These are phyloP conservation scores for Globisporangium nagaii DNA, from an alignment of 352 stramenopile genomes.

Conservation along the genomic window DNA sequence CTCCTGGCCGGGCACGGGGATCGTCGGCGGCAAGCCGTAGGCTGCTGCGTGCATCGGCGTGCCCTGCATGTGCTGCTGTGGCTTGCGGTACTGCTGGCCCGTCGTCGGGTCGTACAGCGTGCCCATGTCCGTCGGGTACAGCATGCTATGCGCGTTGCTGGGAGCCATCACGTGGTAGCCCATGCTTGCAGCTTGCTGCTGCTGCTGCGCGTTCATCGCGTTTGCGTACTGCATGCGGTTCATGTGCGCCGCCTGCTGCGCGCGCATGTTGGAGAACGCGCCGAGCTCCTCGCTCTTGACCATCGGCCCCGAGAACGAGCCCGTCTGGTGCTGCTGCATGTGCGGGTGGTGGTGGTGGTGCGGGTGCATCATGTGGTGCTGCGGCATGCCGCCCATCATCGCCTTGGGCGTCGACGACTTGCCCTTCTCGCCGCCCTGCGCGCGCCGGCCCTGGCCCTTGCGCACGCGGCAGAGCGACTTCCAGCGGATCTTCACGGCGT, in stretches of 20 bases:
- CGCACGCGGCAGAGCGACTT: constrained; percentile 83
- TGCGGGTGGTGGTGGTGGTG: constrained; percentile 9
- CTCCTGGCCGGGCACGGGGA: constrained; percentile 18
- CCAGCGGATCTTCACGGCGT: constrained; percentile 90
- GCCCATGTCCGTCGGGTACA: constrained; percentile 40
- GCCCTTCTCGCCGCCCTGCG: constrained; percentile 29
- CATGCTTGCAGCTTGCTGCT: constrained; percentile 17
- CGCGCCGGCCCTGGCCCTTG: constrained; percentile 50
- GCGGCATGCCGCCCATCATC: constrained; percentile 9
- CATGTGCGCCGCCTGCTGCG: constrained; percentile 32
- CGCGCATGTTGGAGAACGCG: constrained; percentile 40
- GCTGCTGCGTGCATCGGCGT: not conserved
- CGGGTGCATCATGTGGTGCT: constrained; percentile 12
- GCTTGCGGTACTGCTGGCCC: constrained; percentile 46
- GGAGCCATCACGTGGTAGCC: constrained; percentile 11
- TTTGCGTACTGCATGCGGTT: constrained; percentile 11
- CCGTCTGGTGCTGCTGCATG: not conserved
- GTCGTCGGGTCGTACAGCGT: constrained; percentile 48
- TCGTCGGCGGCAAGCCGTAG: constrained; percentile 35
- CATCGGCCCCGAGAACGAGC: constrained; percentile 37
- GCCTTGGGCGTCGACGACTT: constrained; percentile 25
- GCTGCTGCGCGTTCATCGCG: constrained; percentile 21
- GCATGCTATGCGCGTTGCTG: constrained; percentile 16
- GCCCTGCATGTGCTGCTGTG: constrained; percentile 22
- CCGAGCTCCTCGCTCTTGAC: constrained; percentile 68